Conservation (phyloP, 2,329 filamentous ascomycete species). For the Cladosporium sp. region DNA sequence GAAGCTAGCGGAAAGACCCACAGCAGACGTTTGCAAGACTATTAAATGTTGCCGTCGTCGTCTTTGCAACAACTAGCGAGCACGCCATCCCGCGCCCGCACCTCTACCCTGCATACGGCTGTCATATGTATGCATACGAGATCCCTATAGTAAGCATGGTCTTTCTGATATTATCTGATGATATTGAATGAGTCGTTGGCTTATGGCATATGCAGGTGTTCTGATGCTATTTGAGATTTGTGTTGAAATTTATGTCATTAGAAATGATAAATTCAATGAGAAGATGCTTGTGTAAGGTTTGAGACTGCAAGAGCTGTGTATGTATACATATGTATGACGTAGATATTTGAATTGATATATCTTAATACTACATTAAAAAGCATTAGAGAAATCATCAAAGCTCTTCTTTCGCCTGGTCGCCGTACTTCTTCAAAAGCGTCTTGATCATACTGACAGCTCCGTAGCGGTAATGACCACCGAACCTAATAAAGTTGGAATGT, state of each 20-base stretch:
- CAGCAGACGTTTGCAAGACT: constrained; percentile 5
- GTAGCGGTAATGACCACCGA: constrained; percentile 74
- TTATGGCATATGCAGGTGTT: too few species aligned
- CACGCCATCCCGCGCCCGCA: constrained; percentile 9
- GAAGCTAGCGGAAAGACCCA: constrained; percentile 9
- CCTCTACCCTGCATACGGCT: not conserved
- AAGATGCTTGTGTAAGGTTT: too few species aligned
- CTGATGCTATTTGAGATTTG: too few species aligned
- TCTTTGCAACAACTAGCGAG: not conserved
- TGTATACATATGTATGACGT: not conserved
- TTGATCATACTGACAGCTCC: constrained; percentile 81
- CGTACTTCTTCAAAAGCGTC: constrained; percentile 71
- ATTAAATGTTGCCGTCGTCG: constrained; percentile 12
- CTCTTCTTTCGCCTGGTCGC: constrained; percentile 12
- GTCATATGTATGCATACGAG: not conserved
- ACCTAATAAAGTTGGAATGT: constrained; percentile 40
- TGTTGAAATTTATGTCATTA: too few species aligned
- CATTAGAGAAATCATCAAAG: not conserved
- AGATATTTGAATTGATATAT: not conserved
- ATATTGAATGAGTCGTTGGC: too few species aligned
- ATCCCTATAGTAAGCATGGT: not conserved
- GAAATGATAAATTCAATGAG: too few species aligned
- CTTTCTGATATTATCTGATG: too few species aligned
- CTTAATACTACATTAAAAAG: not conserved
- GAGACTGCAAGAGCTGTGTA: too few species aligned